Conservation (phyloP, 768 basidiomycete species). For the Mycena indigotica region DNA sequence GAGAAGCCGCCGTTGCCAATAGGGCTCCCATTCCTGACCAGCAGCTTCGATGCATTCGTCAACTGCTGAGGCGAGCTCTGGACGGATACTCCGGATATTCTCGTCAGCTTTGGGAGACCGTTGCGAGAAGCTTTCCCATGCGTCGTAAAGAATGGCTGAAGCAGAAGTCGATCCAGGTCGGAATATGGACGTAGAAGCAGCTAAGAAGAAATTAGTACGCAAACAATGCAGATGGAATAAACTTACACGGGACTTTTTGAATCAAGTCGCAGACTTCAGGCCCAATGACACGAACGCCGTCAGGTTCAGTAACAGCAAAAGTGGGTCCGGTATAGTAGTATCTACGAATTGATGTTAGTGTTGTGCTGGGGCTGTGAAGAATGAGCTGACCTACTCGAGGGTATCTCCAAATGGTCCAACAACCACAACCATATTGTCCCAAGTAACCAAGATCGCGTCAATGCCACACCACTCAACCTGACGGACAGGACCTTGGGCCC, state of each 20-base stretch:
- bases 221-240: neutral
- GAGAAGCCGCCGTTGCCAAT: conserved; percentile 86
- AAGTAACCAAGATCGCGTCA: conserved; percentile 88
- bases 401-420: conserved; percentile 94
- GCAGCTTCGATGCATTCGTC: conserved; percentile 94
- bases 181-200: conserved; percentile 80
- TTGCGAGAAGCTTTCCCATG: conserved; percentile 83
- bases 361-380: neutral
- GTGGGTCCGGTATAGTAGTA: conserved; percentile 78
- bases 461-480: conserved; percentile 96
- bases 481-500: conserved; percentile 58
- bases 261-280: conserved; percentile 84
- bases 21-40: conserved; percentile 86
- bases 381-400: conserved; percentile 61
- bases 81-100: conserved; percentile 82
- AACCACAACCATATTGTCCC: conserved; percentile 74
- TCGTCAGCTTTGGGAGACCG: conserved; percentile 93
- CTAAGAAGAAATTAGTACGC: conserved; percentile 38
- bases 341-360: conserved; percentile 41
- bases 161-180: conserved; percentile 91
- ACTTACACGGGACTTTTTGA: conserved; percentile 88
- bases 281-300: conserved; percentile 85
- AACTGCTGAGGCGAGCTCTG: conserved; percentile 83
- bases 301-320: conserved; percentile 82
- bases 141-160: conserved; percentile 89